Conservation (phyloP, 2,329 filamentous ascomycete genomes). For the Fusarium pininemorale region DNA sequence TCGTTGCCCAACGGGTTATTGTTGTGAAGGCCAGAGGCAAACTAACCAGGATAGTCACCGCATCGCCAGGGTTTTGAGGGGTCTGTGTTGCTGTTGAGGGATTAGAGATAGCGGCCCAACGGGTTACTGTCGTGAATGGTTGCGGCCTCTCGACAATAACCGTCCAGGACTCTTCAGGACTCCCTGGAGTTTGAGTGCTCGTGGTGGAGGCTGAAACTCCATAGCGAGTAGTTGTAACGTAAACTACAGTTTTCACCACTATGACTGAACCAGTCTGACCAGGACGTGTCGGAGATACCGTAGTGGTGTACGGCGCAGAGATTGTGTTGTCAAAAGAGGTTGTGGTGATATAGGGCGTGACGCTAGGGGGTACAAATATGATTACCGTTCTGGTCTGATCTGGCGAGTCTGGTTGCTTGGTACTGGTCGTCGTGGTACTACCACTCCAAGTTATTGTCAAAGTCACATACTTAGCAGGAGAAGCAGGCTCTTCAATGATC, state of each 20-base stretch:
- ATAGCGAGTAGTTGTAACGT: neutral
- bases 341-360: neutral
- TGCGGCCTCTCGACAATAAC: neutral
- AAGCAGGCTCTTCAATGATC: neutral
- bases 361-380: neutral
- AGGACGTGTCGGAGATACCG: neutral
- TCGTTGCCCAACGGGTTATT: neutral
- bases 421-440: accelerated
- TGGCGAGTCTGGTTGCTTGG: neutral
- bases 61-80: neutral
- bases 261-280: neutral
- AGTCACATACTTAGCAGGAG: neutral
- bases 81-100: neutral
- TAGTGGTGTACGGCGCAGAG: neutral
- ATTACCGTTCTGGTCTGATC: neutral
- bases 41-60: too few species aligned
- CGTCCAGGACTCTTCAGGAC: neutral
- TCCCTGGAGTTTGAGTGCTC: neutral
- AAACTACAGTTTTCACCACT: neutral
- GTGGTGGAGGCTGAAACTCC: neutral
- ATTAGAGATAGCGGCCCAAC: neutral
- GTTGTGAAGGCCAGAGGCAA: too few species aligned
- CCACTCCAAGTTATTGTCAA: neutral
- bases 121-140: neutral
- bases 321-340: neutral